phyloP scores from a whole-genome alignment of 2,329 filamentous ascomycete genomes.

The Aspergillus sclerotialis region DNA sequence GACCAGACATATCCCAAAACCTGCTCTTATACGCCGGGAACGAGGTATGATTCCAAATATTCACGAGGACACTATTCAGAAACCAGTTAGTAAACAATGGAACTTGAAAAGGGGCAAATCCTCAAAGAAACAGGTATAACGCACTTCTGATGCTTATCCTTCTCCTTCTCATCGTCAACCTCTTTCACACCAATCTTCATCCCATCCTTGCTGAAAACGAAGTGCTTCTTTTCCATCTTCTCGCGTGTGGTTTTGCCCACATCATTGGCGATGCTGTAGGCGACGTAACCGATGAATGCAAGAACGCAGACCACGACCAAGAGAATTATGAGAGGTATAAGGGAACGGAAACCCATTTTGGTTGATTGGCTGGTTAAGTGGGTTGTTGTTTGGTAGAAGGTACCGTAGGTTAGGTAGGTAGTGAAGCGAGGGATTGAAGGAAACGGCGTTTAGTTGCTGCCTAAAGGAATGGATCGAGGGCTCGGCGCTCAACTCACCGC shows the following conservation, averaged over 20 bases:
- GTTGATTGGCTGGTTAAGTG: too few relatives aligned
- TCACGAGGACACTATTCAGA: slow-evolving; percentile 43
- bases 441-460: too few relatives aligned
- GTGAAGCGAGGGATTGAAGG: too few relatives aligned
- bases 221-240: slow-evolving; percentile 59
- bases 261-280: slow-evolving; percentile 53
- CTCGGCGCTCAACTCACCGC: too few relatives aligned
- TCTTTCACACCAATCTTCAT: slow-evolving; percentile 56
- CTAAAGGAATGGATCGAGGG: too few relatives aligned
- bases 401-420: too few relatives aligned
- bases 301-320: slow-evolving; percentile 45
- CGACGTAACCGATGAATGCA: slow-evolving; percentile 49
- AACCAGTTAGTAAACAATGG: too few relatives aligned
- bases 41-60: slow-evolving; percentile 43
- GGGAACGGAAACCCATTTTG: too few relatives aligned
- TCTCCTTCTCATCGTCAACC: slow-evolving; percentile 50
- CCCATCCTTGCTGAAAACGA: slow-evolving; percentile 54
- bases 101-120: too few relatives aligned
- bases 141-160: slow-evolving; percentile 53
- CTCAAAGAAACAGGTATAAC: slow-evolving; percentile 4
- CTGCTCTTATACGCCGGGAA: slow-evolving; percentile 42
- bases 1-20: slow-evolving; percentile 32
- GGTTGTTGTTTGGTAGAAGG: too few relatives aligned
- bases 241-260: slow-evolving; percentile 51
- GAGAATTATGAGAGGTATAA: slow-evolving; percentile 53